A percentile compares a stretch with the other conserved stretches of the same genome.
Conservation (phyloP, 2,329 filamentous ascomycete species). For the Didymellaceae sp. region DNA sequence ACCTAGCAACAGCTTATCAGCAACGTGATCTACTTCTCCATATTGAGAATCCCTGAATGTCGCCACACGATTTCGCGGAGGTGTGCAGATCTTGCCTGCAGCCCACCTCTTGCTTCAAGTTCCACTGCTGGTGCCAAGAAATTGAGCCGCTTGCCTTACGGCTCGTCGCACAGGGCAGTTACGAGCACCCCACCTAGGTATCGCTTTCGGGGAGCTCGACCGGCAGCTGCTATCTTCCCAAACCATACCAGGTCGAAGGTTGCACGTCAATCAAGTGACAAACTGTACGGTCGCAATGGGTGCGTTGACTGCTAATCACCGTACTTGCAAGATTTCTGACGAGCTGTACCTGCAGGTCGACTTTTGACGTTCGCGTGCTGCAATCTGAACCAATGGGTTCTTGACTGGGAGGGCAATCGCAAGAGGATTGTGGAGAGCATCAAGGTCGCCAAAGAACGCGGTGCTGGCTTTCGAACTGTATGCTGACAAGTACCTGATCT, state of each 20-base stretch:
- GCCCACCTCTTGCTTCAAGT: not conserved
- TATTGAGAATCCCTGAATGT: constrained; percentile 1
- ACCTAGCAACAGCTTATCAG: not conserved
- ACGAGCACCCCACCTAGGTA: constrained; percentile 13
- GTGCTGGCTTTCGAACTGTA: constrained; percentile 15
- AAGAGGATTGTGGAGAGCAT: constrained; percentile 70
- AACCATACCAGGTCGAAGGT: not conserved
- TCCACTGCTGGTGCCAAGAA: constrained; percentile 8
- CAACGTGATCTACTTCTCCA: not conserved
- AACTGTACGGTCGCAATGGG: constrained; percentile 3
- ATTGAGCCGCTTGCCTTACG: not conserved
- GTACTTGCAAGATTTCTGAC: not conserved
- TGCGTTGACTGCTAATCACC: not conserved
- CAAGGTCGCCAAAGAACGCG: constrained; percentile 58
- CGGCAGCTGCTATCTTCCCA: constrained; percentile 6
- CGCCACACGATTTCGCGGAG: not conserved
- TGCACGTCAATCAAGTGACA: not conserved
- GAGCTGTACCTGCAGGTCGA: constrained; percentile 14
- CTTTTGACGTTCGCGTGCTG: constrained; percentile 41
- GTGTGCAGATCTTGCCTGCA: constrained; percentile 10
- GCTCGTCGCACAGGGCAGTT: constrained; percentile 15
- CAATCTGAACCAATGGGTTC: constrained; percentile 38
- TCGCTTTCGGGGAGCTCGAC: constrained; percentile 12
- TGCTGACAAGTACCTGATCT: constrained; percentile 50
- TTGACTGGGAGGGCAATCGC: constrained; percentile 61